phyloP scores from a whole-genome alignment of 345 rosid genomes.

The Eucalyptus fibrosa region DNA sequence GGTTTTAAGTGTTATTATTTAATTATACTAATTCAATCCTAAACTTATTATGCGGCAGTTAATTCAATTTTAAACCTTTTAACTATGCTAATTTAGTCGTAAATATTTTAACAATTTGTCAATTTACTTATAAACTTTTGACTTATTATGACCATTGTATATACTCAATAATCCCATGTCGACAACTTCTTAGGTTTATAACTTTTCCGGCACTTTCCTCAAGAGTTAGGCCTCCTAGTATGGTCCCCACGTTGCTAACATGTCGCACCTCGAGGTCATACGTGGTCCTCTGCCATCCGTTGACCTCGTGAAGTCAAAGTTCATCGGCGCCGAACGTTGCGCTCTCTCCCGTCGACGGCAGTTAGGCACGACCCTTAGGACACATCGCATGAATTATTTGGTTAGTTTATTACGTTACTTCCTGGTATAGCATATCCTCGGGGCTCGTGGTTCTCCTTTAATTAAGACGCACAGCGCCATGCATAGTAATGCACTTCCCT shows the following conservation, averaged over 20 bases:
- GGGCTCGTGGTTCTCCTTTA: background rate
- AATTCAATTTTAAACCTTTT: too few relatives aligned
- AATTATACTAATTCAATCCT: too few relatives aligned
- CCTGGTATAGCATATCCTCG: background rate
- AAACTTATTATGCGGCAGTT: fast-evolving
- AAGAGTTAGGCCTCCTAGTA: background rate
- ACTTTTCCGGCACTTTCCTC: too few relatives aligned
- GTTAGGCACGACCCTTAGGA: conserved; percentile 24
- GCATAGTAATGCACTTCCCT: background rate
- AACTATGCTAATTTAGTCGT: too few relatives aligned
- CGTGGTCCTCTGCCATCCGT: background rate
- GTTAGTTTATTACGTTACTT: background rate
- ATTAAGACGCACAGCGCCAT: background rate
- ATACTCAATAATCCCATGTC: too few relatives aligned
- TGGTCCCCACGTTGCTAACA: background rate
- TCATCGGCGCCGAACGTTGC: background rate
- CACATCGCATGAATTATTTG: background rate
- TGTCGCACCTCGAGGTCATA: background rate
- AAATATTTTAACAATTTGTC: too few relatives aligned
- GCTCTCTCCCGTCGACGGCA: conserved; percentile 12
- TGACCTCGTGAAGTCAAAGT: background rate
- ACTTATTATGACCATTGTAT: too few relatives aligned
- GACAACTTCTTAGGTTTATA: too few relatives aligned
- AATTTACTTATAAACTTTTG: too few relatives aligned
- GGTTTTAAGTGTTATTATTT: background rate